Base-by-base conservation (phyloP, 495 filamentous ascomycete genomes). In the Neurospora tetraspora region DNA sequence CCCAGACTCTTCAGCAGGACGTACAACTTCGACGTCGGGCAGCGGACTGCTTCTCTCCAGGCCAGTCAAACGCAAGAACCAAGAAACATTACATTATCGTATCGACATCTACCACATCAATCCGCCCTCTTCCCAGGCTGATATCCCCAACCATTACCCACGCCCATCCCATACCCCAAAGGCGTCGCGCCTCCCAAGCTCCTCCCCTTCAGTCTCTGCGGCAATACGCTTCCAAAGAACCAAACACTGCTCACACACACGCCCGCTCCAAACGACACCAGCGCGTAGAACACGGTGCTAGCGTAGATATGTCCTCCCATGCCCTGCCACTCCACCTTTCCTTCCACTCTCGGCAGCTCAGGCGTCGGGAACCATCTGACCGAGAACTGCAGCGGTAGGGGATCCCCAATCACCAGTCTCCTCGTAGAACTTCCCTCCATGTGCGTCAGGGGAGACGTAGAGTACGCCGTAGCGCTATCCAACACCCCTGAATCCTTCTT, bases 291-390 rank as follows among this genome's bases (percentile, higher is more conserved):
- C 7, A 91, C 77, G 74, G 89, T 91, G 76, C 86, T 89, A n/a
- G 86, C 87, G 73, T 86, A 90, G 70, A 91, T 82, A 77, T 91
- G 89, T 0, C 90, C 89, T 39, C 90, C 89, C 83, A 91, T 86
- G 14, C 89, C 89, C 23, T 81, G 79, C 86, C 86, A 88, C 79
- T 86, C 86, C 18, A 88, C 82, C 72, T 82, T 80, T 39, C 86
- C 82, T 80, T 84, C 83, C 74, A 83, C 78, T 80, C 83, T 81
- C 74, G 91, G 91, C 71, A 93, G 81, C 23, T 80, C 83, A 12
- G 92, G 90, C 4, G 89, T 91, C 23, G 92, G 90, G 77, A 96
- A 91, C 96, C 96, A 99, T 40, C 92, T 85, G 42, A 98, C 90
- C 71, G 87, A 89, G 76, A 99, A 92, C 68, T 86, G 88, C 75